Percentiles rank a stretch among this genome's conserved stretches.
Evolutionary conservation across 2,329 filamentous ascomycete species (phyloP).

Genomic region (Penicillium rolfsii): DNA sequence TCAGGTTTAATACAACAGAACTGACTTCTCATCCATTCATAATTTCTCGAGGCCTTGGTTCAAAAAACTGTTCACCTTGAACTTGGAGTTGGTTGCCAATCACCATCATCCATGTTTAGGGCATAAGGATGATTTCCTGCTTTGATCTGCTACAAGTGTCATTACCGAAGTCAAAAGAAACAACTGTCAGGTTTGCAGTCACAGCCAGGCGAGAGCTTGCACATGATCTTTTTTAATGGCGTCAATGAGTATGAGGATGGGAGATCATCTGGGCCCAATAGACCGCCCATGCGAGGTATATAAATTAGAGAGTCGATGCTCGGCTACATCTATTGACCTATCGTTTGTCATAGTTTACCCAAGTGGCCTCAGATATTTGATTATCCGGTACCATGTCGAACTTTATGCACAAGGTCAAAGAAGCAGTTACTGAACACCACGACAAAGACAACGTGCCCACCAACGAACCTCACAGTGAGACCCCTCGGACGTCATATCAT

Average conservation of each 20-base stretch:
- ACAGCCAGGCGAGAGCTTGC: not conserved
- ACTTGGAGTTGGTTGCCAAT: not conserved
- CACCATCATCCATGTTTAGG: not conserved
- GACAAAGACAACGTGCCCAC: not conserved
- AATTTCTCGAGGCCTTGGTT: not conserved
- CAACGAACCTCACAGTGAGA: not conserved
- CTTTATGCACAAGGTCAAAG: constrained; percentile 25
- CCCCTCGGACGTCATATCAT: no score
- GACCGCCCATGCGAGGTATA: not conserved
- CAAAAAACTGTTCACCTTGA: not conserved
- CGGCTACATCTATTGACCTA: not conserved
- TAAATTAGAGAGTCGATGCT: not conserved
- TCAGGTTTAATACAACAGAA: not conserved
- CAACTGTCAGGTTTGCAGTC: not conserved
- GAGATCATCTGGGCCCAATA: not conserved
- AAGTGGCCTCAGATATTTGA: not conserved
- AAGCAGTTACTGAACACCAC: constrained; percentile 16
- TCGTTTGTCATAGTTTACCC: not conserved
- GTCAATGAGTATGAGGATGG: constrained; percentile 2
- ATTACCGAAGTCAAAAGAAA: not conserved
- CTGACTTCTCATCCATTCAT: not conserved
- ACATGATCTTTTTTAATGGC: constrained; percentile 6
- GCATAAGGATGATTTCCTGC: not conserved
- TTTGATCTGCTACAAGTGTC: not conserved
- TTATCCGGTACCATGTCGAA: constrained; percentile 15